A percentile compares a stretch with the other conserved stretches of the same genome.
phyloP scores from a whole-genome alignment of 495 filamentous ascomycete species.

The Talaromyces proteolyticus region DNA sequence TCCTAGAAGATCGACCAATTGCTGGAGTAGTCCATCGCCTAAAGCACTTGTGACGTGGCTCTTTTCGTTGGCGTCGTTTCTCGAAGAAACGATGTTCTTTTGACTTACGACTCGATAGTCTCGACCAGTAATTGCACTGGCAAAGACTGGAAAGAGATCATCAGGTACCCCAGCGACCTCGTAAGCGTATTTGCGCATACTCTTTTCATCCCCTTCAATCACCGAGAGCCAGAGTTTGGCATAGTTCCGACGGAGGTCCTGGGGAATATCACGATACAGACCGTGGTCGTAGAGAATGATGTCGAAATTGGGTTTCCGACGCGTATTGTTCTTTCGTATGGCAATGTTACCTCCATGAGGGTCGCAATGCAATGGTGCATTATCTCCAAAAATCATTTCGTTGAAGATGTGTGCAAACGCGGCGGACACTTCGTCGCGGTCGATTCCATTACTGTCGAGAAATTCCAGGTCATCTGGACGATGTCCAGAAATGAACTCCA shows the following conservation, averaged over 20 bases:
- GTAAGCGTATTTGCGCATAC: slow-evolving; percentile 82
- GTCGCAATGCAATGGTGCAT: slow-evolving; percentile 92
- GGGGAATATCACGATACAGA: slow-evolving; percentile 88
- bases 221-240: slow-evolving; percentile 98
- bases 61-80: slow-evolving; percentile 67
- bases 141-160: slow-evolving; percentile 92
- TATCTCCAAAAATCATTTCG: slow-evolving; percentile 96
- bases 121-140: slow-evolving; percentile 91
- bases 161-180: slow-evolving; percentile 87
- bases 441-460: slow-evolving; percentile 78
- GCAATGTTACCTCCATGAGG: slow-evolving; percentile 97
- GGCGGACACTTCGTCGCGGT: slow-evolving; percentile 94
- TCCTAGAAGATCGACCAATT: slow-evolving; percentile 82
- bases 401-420: slow-evolving; percentile 93
- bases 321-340: slow-evolving; percentile 64
- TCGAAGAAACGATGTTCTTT: slow-evolving; percentile 51
- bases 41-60: slow-evolving; percentile 74
- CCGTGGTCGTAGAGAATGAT: slow-evolving; percentile 98
- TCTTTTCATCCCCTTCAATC: slow-evolving; percentile 74
- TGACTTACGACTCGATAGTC: slow-evolving; percentile 72
- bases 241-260: slow-evolving; percentile 72
- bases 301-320: slow-evolving; percentile 77
- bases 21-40: slow-evolving; percentile 79
- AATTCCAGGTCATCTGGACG: slow-evolving; percentile 87
- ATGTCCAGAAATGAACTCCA: slow-evolving; percentile 86